Base-by-base conservation (phyloP, 257 asterid species). In the Penstemon eatonii region DNA sequence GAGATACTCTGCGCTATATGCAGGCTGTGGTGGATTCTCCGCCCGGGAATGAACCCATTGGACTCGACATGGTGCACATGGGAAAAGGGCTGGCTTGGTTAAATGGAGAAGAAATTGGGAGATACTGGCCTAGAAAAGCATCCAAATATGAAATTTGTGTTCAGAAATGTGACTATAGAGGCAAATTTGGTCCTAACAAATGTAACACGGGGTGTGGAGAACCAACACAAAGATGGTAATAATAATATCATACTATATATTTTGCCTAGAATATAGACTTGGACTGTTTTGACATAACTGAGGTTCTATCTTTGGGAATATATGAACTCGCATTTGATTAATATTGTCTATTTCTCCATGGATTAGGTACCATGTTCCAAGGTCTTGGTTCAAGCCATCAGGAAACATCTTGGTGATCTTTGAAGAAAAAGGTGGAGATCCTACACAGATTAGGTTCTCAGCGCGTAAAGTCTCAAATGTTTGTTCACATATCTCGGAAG, bases 41-140 rank as follows among this genome's bases (percentile, higher is more conserved):
- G 47, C 93, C 87, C 10, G 95, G 96, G 19, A 71, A 81, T 63
- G 97, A 87, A 8, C 97, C 97, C 6, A 76, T 89, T 66, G 97
- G 93, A 67, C 91, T 91, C 58, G 95, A 91, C 73, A 87, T 91
- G 97, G 47, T 76, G 78, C 89, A 91, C 72, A 91, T 91, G 97
- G 97, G 96, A 45, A 91, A 91, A 83, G 97, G 97, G 65, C 60
- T 89, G 67, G 96, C 95, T 70, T 91, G 97, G 97, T 84, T 91
- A 63, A 91, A 91, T 75, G 98, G 98, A 56, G 81, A 89, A 65
- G 98, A 91, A 79, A 84, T 91, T 3, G 98, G 98, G 51, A 80
- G 98, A 71, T 91, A 89, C 77, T 91, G 97, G 98, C 81, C 96
- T 9, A 76, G 90, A 66, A 89, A 79, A 71, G 89, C 94, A 81